These are phyloP conservation scores for Citrus sp. DNA, from an alignment of 345 rosid genomes.

Conservation along the genomic window DNA sequence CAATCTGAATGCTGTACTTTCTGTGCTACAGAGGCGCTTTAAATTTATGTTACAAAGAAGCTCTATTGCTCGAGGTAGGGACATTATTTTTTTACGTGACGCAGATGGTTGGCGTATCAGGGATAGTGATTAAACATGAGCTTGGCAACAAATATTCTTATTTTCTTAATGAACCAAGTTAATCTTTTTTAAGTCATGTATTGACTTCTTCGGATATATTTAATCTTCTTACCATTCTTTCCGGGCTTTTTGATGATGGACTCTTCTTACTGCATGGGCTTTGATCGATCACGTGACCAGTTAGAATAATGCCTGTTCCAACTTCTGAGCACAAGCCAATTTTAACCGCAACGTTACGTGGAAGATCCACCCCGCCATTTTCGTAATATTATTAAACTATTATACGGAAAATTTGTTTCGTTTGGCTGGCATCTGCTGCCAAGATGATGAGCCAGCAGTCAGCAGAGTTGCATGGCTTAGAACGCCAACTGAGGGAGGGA, in stretches of 20 bases:
- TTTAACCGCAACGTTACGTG: too few species aligned
- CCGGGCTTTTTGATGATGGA: background rate
- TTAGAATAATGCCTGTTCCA: too few species aligned
- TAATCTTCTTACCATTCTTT: background rate
- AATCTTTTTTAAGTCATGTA: background rate
- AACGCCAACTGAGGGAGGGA: constrained; percentile 2
- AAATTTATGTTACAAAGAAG: background rate
- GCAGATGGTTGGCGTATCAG: background rate
- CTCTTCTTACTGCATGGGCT: background rate
- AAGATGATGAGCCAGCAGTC: background rate
- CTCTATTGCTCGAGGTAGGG: background rate
- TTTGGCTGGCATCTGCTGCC: too few species aligned
- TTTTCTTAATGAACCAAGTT: background rate
- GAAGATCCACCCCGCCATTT: too few species aligned
- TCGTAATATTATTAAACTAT: too few species aligned
- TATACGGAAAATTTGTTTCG: too few species aligned
- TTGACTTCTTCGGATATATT: background rate
- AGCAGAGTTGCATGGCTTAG: constrained; percentile 6
- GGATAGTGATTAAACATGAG: background rate
- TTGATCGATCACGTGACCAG: background rate
- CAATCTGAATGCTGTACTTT: background rate
- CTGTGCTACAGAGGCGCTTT: background rate
- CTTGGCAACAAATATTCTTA: background rate
- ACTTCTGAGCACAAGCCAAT: too few species aligned
- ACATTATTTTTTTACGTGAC: constrained; percentile 12